Evolutionary conservation across 1,284 basidiomycete species (phyloP), one percentile per base, ranked within the genome.

Genomic region (Heterobasidion annosum): DNA sequence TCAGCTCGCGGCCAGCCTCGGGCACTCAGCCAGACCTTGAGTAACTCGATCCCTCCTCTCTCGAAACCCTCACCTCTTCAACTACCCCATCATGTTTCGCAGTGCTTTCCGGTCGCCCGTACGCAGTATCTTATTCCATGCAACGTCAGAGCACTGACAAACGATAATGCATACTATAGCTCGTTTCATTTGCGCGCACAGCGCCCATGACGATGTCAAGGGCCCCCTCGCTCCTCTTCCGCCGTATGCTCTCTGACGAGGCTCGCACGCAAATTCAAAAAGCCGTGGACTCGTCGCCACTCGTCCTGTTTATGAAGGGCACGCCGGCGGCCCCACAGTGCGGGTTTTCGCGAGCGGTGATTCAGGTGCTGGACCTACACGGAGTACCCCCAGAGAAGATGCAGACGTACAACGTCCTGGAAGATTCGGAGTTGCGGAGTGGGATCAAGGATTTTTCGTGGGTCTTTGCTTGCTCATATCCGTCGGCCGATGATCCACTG

Each of bases 391-490:
- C 73, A 10, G 83, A 88, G 65, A 93, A 93, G 71, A 68, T 96
- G 65, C 79, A 88, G 73, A 87, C 93, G 6, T 98, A 88, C 71
- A 91, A 98, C 69, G 91, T 95, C 49, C 74, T 98, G 54, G 90
- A 84, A 65, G 95, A 99, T 68, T 69, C 77, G 45, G 92, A 98
- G 64, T 72, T 96, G 51, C 73, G 93, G 57, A 81, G 72, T 64
- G 83, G 83, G 3, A 96, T 98, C 68, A 98, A 99, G 73, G 94
- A 98, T 70, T 98, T 92, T 70, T 93, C 91, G 93, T 96, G 63
- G 64, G 91, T 60, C 34, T 13, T 16, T 18, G 10, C 45, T 10
- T 32, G 15, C 18, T 47, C 10, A 13, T 47, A 3, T 47, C 10
- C 37, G 18, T 47, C 25, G 25, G 25, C 25, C 25, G 25, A 47